Base-by-base conservation (phyloP, 768 basidiomycete species). In the Tricholoma flavovirens region DNA sequence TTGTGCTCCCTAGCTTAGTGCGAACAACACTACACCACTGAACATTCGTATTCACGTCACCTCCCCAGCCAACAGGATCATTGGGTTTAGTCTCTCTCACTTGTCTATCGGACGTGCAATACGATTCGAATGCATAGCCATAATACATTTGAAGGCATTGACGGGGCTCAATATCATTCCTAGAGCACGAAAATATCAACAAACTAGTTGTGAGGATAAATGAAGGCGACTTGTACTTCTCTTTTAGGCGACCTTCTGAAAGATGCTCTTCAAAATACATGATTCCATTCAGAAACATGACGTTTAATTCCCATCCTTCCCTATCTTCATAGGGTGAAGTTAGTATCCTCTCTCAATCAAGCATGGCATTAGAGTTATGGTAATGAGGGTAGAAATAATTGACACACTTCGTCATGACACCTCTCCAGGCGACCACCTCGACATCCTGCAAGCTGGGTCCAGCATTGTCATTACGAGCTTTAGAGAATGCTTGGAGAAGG, bases 21-120 rank as follows among this genome's bases (percentile, higher is more conserved):
- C 90, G 90, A 45, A 93, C 88, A 51, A 96, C 86, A 58, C 83
- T 85, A 64, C 93, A 94, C 92, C 92, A 94, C 62, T 94, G 91
- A 0, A 89, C 80, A 62, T 93, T 93, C 10, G 91, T 94, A 65
- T 95, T 79, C 11, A 94, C 90, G 57, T 89, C 85, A 0, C 86
- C 86, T 53, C 89, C 81, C 88, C 87, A 92, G 1, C 85, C 87
- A 2, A 66, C 58, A n/a, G 74, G 73, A 30, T 68, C 68, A 12
- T 69, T 67, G 12, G 68, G 59, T 15, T 48, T 54, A 42, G 56
- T 32, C 26, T 58, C 52, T n/a, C 63, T 66, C 6, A 59, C 59
- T 8, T 76, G 77, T 1, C 67, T 66, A 17, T 75, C 73, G 4
- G 77, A 74, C 12, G 93, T 94, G 69, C 89, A 92, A 63, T 86